A percentile compares a stretch with the other conserved stretches of the same genome.
phyloP scores from a whole-genome alignment of 768 basidiomycete genomes.

The Psilocybe cubensis region DNA sequence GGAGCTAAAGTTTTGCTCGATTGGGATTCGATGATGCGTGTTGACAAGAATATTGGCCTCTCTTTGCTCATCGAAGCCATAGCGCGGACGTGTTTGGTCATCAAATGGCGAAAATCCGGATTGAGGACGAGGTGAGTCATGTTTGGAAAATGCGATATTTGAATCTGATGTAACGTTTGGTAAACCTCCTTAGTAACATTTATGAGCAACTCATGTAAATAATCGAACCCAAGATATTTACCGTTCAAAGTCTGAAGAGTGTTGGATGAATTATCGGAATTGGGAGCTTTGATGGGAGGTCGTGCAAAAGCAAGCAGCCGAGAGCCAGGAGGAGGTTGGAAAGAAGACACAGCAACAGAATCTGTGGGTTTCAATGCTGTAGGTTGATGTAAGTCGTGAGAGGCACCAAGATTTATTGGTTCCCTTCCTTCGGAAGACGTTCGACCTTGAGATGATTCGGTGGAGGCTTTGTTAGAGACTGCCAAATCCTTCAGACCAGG shows the following conservation, averaged over 20 bases:
- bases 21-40: conserved; percentile 19
- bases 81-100: conserved; percentile 37
- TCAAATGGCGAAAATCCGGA: conserved; percentile 63
- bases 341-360: conserved; percentile 26
- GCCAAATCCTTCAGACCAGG: conserved; percentile 3
- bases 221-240: conserved; percentile 13
- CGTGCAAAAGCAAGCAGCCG: conserved; percentile 53
- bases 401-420: conserved; percentile 8
- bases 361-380: conserved; percentile 23
- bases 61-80: conserved; percentile 18
- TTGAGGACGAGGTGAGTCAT: conserved; percentile 30
- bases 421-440: neutral
- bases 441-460: conserved; percentile 1
- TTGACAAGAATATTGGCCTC: conserved; percentile 15
- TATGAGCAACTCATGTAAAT: neutral
- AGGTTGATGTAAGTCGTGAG: conserved; percentile 13
- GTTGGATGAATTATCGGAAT: conserved; percentile 15
- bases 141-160: conserved; percentile 20
- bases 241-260: conserved; percentile 26
- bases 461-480: neutral
- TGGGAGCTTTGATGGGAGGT: conserved; percentile 32
- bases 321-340: conserved; percentile 55
- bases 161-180: conserved; percentile 10
- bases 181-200: conserved; percentile 11
- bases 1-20: conserved; percentile 21